Base-by-base conservation (phyloP, 2,329 filamentous ascomycete genomes). In the Hypomyces rosellus region DNA sequence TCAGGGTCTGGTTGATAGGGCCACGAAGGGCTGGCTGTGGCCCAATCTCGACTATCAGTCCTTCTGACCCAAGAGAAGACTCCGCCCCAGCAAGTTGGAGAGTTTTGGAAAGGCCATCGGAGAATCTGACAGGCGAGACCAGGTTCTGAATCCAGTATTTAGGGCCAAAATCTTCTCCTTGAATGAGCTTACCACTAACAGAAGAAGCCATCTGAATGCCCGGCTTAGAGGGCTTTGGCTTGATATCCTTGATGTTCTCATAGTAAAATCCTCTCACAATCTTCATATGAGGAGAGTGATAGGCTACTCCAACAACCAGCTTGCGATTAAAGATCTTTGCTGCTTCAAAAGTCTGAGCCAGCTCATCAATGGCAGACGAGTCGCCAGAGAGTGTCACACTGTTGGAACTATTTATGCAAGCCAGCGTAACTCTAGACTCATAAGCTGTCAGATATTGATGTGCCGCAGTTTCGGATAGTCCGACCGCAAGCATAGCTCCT, bases 281-380 rank as follows among this genome's bases (percentile, higher is more conserved):
- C 18, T 56, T 42, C 61, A 65, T 64, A 39, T 65, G 63, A 44
- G 57, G 56, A 13, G 63, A 65, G 45, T 65, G 63, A 46, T 65
- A 77, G 3, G 73, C 73, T 3, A 69, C 68, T 16, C 72, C 68
- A 7, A 75, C 69, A n/a, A 65, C 64, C 4, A 76, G 65, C 5
- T 53, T 55, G 3, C 62, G 53, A 3, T 52, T 50, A 20, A 68
- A 69, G 0, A 64, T 52, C 11, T 42, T 51, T 8, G 65, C 57
- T 3, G 58, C 55, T 4, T 58, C 46, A 13, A 66, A 50, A 34
- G 54, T 34, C 3, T 41, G 36, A 11, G 55, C 51, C 1, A 69
- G 41, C 8, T 56, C 53, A 13, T 62, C 52, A 2, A 71, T 52
- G 2, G 56, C 58, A 2, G 42, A 43, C 2, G 41, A 40, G 30